Conservation (phyloP, 164 flowering plant species). For the Taxillus chinensis region DNA sequence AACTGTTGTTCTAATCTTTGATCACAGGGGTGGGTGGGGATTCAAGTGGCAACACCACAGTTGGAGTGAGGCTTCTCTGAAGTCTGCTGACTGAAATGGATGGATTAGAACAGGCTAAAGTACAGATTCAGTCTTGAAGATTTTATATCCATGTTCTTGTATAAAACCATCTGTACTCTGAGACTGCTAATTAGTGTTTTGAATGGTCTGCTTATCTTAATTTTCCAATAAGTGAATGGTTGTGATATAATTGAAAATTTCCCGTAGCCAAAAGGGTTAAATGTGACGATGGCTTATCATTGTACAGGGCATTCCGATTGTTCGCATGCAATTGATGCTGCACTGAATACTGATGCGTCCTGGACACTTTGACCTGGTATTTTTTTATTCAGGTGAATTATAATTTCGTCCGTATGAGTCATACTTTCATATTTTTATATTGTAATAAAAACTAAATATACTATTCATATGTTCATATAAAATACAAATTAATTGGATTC, state of each 20-base stretch:
- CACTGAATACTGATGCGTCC: constrained; percentile 97
- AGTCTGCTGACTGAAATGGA: constrained; percentile 97
- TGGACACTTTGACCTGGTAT: constrained; percentile 92
- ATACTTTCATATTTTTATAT: too few species aligned
- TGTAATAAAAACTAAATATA: too few species aligned
- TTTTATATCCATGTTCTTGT: not conserved
- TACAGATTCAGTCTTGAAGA: constrained; percentile 13
- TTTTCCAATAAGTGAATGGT: too few species aligned
- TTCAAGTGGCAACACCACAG: constrained; percentile 43
- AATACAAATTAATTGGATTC: too few species aligned
- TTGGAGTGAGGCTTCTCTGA: constrained; percentile 92
- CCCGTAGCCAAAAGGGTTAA: too few species aligned
- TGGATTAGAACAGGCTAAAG: constrained; percentile 87
- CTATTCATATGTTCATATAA: too few species aligned
- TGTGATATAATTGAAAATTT: too few species aligned
- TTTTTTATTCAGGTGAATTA: too few species aligned
- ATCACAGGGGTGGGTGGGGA: constrained; percentile 55
- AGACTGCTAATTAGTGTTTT: too few species aligned
- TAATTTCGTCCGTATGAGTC: too few species aligned
- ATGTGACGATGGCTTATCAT: not conserved
- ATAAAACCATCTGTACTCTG: not conserved
- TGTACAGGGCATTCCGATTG: constrained; percentile 83
- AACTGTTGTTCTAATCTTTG: not conserved
- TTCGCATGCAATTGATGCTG: constrained; percentile 82
- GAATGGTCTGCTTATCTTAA: too few species aligned